Conservation (phyloP, 495 filamentous ascomycete species). For the Xanthoparmelia taractica region DNA sequence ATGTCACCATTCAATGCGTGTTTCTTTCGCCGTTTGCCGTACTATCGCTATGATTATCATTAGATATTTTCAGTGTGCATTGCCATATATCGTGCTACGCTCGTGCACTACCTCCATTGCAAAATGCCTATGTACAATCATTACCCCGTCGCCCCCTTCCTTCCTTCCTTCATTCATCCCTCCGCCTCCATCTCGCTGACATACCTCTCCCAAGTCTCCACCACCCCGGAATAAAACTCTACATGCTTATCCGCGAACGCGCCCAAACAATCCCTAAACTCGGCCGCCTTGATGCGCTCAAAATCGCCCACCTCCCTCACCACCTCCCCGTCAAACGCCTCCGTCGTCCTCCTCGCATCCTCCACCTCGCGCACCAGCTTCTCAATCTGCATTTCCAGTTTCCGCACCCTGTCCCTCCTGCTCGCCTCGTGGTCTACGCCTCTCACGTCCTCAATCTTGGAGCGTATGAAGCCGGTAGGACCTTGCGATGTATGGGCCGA, state of each 20-base stretch:
- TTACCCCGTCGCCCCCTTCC: background rate
- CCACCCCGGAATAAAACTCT: constrained; percentile 70
- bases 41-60: background rate
- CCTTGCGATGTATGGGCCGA: constrained; percentile 52
- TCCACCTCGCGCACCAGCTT: constrained; percentile 84
- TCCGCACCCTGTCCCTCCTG: constrained; percentile 74
- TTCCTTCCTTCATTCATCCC: too few relatives aligned
- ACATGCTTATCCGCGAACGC: constrained; percentile 78
- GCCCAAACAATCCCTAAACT: constrained; percentile 82
- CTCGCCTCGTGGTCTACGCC: constrained; percentile 94
- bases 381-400: constrained; percentile 85
- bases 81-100: background rate
- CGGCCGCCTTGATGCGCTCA: constrained; percentile 87
- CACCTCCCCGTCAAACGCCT: constrained; percentile 91
- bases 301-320: constrained; percentile 88
- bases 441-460: constrained; percentile 92
- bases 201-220: constrained; percentile 85
- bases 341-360: constrained; percentile 67
- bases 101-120: background rate
- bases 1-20: background rate
- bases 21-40: background rate
- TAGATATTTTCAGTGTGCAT: background rate
- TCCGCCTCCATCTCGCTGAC: constrained; percentile 78
- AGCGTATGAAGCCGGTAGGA: constrained; percentile 82
- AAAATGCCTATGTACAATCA: background rate